Base-by-base conservation (phyloP, 1,139 yeast genomes). In the Suzukiozyma palmioleophila region DNA sequence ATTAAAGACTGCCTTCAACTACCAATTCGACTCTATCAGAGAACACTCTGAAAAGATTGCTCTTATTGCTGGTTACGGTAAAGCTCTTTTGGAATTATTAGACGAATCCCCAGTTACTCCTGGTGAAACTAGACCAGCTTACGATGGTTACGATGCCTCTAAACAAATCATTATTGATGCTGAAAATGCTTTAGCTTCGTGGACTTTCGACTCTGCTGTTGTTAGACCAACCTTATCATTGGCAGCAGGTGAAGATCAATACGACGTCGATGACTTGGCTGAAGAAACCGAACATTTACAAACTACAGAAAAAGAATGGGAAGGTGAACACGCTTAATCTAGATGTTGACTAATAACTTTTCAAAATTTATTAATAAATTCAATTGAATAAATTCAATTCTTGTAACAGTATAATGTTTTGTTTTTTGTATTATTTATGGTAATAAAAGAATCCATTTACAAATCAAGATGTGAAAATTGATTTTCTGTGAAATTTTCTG, bases 101-200 rank as follows among this genome's bases (percentile, higher is more conserved):
- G 97, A 92, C 64, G 97, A 90, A 66, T 73, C 95, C 52, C 94
- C 97, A 47, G 97, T 92, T 51, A 90, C 97, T 50, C 98, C 98
- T 50, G 98, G 98, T 73, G 98, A 92, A 76, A 87, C 96, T 47
- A 88, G 97, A 75, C 94, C 96, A 33, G 94, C 96, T 46, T 92
- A 92, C 67, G 97, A 92, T 60, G 97, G 98, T 53, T 90, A 89
- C 68, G 97, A 92, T 64, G 96, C 96, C 42, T 86, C 97, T 45
- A 90, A 90, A 77, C 97, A 92, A 75, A 89, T 92, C 68, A 88
- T 92, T 58, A 85, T 89, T 60, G 98, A 92, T 66, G 95, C 96
- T 53, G 98, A 92, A 75, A 85, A 83, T 55, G 96, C 97, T 44
- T 79, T 92, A 62, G 92, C 94, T 53, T 80, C 89, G 51, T 92